phyloP scores from a whole-genome alignment of 202 grass and related monocot genomes.

The Hordeum pubiflorum region DNA sequence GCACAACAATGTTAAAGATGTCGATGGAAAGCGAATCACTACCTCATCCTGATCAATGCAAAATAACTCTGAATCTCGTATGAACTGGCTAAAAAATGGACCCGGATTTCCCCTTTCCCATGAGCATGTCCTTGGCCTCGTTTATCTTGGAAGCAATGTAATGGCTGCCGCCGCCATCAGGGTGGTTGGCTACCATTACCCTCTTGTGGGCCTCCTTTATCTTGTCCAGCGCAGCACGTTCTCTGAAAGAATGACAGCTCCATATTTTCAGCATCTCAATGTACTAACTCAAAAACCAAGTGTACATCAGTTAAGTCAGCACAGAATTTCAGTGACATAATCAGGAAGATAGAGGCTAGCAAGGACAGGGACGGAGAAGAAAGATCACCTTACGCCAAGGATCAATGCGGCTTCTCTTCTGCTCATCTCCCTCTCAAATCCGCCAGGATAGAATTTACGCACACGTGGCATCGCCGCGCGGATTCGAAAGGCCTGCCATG shows the following conservation, averaged over 20 bases:
- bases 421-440: slow-evolving; percentile 79
- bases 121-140: slow-evolving; percentile 82
- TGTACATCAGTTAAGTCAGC: background rate
- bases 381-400: slow-evolving; percentile 68
- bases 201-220: slow-evolving; percentile 91
- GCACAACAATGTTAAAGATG: background rate
- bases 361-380: background rate
- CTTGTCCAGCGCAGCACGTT: slow-evolving; percentile 62
- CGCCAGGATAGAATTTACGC: slow-evolving; percentile 74
- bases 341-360: background rate
- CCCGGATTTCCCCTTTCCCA: slow-evolving; percentile 46
- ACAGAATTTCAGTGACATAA: background rate
- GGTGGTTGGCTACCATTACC: slow-evolving; percentile 87
- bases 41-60: background rate
- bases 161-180: slow-evolving; percentile 85
- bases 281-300: background rate
- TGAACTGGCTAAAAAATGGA: slow-evolving; percentile 30
- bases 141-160: slow-evolving; percentile 80
- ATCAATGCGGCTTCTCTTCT: slow-evolving; percentile 70
- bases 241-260: slow-evolving; percentile 26
- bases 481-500: slow-evolving; percentile 60
- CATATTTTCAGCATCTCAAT: background rate
- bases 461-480: slow-evolving; percentile 39
- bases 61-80: background rate
- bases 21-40: background rate